Base-by-base conservation (phyloP, 2,329 filamentous ascomycete species). In the Alternaria rosae region DNA sequence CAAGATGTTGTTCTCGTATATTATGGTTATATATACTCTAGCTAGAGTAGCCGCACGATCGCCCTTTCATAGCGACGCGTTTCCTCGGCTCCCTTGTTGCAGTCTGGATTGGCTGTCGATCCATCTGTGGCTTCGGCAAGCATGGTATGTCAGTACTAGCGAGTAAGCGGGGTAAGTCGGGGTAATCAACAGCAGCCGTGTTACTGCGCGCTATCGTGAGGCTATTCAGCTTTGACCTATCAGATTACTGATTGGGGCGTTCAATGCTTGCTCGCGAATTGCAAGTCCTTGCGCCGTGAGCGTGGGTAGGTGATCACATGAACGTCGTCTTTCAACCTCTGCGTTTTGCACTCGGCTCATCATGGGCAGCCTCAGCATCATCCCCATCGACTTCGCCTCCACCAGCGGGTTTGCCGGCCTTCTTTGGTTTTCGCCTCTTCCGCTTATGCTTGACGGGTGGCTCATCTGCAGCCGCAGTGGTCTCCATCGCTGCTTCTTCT, bases 151-250 rank as follows among this genome's bases (percentile, higher is more conserved):
- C 65, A 67, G 58, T 60, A 35, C 43, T 55, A 51, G 57, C 66
- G 67, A 73, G 69, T 71, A 70, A 70, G 67, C 62, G 67, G 64
- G 66, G 68, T 68, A 67, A 61, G 50, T 35, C 62, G 54, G 61
- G 60, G 54, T 51, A 45, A 59, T 57, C 28, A 56, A 57, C 35
- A 55, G 32, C 12, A 13, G 13, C 38, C 17, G 20, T 41, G 25
- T 20, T 20, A 15, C 12, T n/a, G 54, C 6, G 21, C 9, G 12
- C 53, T 8, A 35, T 30, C 21, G 13, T 54, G 42, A 53, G 48
- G 47, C 6, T 62, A 17, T 54, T 35, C 32, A 17, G 10, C 6
- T 32, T 5, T 7, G 23, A 21, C 17, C 20, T 32, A 4, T 3
- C 25, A 10, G 20, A 15, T 25, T 6, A 9, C 23, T 23, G 13